These are phyloP conservation scores for Penicillium herquei DNA, from an alignment of 495 filamentous ascomycete genomes.

Conservation along the genomic window DNA sequence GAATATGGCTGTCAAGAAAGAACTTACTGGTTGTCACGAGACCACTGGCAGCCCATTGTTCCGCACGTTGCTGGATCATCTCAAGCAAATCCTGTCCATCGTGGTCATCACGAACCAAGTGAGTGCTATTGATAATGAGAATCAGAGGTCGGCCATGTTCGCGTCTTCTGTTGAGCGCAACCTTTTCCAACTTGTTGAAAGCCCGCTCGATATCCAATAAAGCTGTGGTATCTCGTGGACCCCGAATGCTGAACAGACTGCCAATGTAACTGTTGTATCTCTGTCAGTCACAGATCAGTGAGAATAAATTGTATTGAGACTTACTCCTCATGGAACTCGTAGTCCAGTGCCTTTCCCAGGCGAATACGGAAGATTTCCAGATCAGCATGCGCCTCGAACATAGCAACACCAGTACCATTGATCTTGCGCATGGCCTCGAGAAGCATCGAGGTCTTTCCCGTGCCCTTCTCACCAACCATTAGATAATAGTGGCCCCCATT, in stretches of 20 bases:
- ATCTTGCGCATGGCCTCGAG: constrained; percentile 91
- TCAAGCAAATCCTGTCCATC: constrained; percentile 89
- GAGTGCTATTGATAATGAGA: constrained; percentile 86
- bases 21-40: constrained; percentile 69
- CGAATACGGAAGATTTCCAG: constrained; percentile 91
- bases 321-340: constrained; percentile 75
- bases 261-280: constrained; percentile 79
- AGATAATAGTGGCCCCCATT: constrained; percentile 80
- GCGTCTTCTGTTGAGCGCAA: constrained; percentile 68
- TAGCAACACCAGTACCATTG: constrained; percentile 78
- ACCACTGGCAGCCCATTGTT: constrained; percentile 89
- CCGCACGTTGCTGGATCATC: constrained; percentile 91
- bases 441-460: constrained; percentile 93
- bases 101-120: constrained; percentile 86
- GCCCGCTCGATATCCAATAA: constrained; percentile 93
- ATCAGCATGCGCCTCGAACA: constrained; percentile 96
- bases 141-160: constrained; percentile 65
- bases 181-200: constrained; percentile 96
- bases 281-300: constrained; percentile 16
- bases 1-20: neutral
- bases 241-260: constrained; percentile 88
- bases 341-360: constrained; percentile 90
- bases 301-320: neutral
- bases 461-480: constrained; percentile 94
- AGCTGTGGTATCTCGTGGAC: constrained; percentile 86